These are phyloP conservation scores for Volvox reticuliferus DNA, from an alignment of 139 green algal genomes.

Conservation along the genomic window DNA sequence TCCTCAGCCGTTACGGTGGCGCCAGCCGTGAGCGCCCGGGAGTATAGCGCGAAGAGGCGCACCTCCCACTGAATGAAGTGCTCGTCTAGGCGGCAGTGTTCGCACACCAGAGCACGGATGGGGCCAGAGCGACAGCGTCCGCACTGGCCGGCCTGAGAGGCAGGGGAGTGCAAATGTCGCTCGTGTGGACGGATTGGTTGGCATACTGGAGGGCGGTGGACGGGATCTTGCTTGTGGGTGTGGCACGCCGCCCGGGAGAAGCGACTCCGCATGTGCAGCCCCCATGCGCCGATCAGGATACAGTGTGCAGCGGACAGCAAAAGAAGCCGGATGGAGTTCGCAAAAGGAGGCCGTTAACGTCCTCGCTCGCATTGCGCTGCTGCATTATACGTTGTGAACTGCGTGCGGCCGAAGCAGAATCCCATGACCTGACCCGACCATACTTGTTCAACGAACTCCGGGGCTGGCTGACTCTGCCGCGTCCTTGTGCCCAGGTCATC, in stretches of 20 bases:
- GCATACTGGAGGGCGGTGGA: not conserved
- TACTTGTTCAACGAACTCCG: conserved; percentile 62
- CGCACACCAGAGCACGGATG: conserved; percentile 68
- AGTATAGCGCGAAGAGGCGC: conserved; percentile 76
- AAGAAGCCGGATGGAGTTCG: too few relatives aligned
- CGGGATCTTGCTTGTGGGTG: not conserved
- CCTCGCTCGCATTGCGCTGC: too few relatives aligned
- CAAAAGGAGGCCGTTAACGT: too few relatives aligned
- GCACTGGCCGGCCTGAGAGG: conserved; percentile 66
- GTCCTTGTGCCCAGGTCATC: conserved; percentile 38
- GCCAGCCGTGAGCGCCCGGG: conserved; percentile 55
- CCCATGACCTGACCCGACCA: not conserved
- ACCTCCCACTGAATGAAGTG: conserved; percentile 74
- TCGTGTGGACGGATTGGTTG: not conserved
- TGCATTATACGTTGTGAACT: too few relatives aligned
- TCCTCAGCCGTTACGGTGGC: conserved; percentile 72
- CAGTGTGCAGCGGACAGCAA: too few relatives aligned
- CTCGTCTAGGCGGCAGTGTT: conserved; percentile 86
- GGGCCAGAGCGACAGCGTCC: conserved; percentile 71
- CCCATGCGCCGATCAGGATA: too few relatives aligned
- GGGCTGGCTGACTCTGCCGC: not conserved
- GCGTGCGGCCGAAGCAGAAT: too few relatives aligned
- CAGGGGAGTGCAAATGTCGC: not conserved
- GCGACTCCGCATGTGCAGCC: too few relatives aligned
- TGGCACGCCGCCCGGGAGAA: not conserved